Percentiles rank a stretch among this genome's conserved stretches.
Conservation (phyloP, 805 yeast genomes). For the Sungouiozyma ichnusensis region DNA sequence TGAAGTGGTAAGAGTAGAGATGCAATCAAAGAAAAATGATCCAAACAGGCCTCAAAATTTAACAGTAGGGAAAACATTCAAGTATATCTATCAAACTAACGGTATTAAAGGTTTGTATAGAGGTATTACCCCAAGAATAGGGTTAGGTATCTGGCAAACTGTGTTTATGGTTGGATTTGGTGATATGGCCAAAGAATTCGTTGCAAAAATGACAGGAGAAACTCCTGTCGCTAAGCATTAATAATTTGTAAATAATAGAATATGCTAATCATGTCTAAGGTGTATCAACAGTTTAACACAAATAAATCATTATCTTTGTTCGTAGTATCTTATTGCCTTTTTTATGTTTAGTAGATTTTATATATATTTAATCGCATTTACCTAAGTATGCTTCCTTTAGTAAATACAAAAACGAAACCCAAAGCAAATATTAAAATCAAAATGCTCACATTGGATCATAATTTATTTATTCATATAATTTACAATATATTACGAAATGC, state of each 20-base stretch:
- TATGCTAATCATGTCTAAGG: no score
- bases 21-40: constrained; percentile 91
- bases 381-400: no score
- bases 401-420: no score
- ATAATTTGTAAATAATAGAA: background rate
- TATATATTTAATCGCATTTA: no score
- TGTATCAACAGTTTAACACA: no score
- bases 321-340: background rate
- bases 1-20: constrained; percentile 94
- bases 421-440: background rate
- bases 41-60: constrained; percentile 93
- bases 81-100: constrained; percentile 69
- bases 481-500: background rate
- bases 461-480: background rate
- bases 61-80: constrained; percentile 64
- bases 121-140: constrained; percentile 96
- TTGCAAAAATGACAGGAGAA: constrained; percentile 53
- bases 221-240: constrained; percentile 35
- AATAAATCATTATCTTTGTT: no score
- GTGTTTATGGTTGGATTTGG: constrained; percentile 98
- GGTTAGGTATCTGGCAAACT: constrained; percentile 96
- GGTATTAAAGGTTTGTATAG: constrained; percentile 88
- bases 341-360: background rate
- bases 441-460: background rate
- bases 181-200: constrained; percentile 74